Conservation (phyloP, 305 asterid species). For the Withania somnifera region DNA sequence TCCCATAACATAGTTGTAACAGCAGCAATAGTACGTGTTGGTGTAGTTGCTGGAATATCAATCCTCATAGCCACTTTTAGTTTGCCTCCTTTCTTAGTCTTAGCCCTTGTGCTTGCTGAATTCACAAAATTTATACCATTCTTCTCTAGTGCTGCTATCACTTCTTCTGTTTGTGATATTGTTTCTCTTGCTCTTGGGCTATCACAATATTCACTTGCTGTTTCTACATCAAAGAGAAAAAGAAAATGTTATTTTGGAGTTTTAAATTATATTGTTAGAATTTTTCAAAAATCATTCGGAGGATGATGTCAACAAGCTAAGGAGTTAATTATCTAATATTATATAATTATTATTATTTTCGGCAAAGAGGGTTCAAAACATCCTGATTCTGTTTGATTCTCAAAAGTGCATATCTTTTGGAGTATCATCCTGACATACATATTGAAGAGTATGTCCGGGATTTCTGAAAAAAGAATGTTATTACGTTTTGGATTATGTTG, state of each 20-base stretch:
- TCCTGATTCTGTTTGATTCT: no score
- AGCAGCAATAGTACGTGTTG: slow-evolving; percentile 61
- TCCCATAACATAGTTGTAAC: slow-evolving; percentile 80
- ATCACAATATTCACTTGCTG: slow-evolving; percentile 27
- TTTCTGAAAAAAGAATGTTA: no score
- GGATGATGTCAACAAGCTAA: no score
- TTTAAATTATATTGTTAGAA: background rate
- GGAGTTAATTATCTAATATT: no score
- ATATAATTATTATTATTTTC: no score
- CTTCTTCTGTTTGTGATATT: slow-evolving; percentile 32
- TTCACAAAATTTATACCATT: slow-evolving; percentile 51
- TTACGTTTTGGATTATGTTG: no score
- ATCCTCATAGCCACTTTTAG: slow-evolving; percentile 53
- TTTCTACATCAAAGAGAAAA: slow-evolving; percentile 10
- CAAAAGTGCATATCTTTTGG: no score
- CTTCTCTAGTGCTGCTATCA: slow-evolving; percentile 48
- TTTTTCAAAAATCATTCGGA: background rate
- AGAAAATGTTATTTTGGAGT: background rate
- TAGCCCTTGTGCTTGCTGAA: slow-evolving; percentile 31
- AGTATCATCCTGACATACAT: no score
- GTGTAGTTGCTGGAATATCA: slow-evolving; percentile 81
- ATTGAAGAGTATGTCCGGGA: no score
- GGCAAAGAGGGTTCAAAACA: no score
- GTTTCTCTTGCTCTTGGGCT: slow-evolving; percentile 22
- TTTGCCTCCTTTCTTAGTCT: slow-evolving; percentile 36